Evolutionary conservation across 345 rosid species (phyloP), one percentile per base, ranked within the genome.

Genomic region (Sonneratia alba): DNA sequence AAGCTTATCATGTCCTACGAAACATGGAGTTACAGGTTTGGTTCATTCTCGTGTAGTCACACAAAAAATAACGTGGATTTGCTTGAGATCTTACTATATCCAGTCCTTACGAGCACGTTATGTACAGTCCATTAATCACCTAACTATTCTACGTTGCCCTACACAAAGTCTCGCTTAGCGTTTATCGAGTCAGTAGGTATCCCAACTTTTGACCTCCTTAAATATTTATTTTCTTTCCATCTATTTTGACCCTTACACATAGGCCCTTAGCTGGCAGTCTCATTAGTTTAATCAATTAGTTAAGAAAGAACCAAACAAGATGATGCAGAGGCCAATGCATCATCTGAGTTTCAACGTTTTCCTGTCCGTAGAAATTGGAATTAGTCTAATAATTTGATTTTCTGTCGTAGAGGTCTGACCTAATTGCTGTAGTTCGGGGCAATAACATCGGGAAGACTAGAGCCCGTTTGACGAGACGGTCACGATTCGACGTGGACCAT

Each of bases 251-350:
- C 38, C 19, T 47, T 63, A 24, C 43, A 12, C 11, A 47, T 13
- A 13, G 9, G 51, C 51, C 13, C 5, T 47, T 62, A 40, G 36
- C 45, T 16, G 36, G 43, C 45, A 37, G 45, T 1, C 49, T 45
- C 49, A 15, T 36, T 65, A 65, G 18, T 72, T 65, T 65, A 56
- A 32, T 56, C 32, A 49, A 15, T 67, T 12, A 43, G 19, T 40
- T 3, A 66, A 12, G 36, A 34, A 27, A 18, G 32, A 57, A 61
- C 27, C 68, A 68, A 59, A 74, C 59, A 74, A 57, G 3, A 3
- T 34, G 67, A 57, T 36, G 75, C 68, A 68, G 72, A 42, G 68
- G 72, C 68, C 71, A 73, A 67, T 73, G 76, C 67, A 55, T 45
- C 69, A 36, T 47, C 62, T 2, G 59, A 3, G 15, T 59, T 63